Base-by-base conservation (phyloP, 805 yeast genomes). In the Metschnikowia similis region DNA sequence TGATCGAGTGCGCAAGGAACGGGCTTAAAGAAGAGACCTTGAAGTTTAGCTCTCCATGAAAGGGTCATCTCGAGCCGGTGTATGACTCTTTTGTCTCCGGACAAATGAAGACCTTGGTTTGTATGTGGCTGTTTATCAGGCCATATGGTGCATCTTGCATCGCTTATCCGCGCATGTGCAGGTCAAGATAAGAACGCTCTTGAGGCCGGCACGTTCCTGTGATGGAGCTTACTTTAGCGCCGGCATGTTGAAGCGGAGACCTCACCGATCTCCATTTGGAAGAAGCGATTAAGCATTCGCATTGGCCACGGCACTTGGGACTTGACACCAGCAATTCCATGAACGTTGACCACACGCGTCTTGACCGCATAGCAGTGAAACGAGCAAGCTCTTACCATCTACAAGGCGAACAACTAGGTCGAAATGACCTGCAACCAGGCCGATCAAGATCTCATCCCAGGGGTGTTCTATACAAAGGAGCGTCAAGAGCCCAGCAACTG, bases 1-100 rank as follows among this genome's bases (percentile, higher is more conserved):
- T 80, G 48, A 63, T 80, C 13, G 75, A 75, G 21, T 71, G 72
- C 53, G 80, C 81, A 3, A 65, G 66, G 14, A 62, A 63, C 36
- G 79, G 77, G 6, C 56, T 80, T 27, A 60, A 60, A 10, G 73
- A 72, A 43, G 69, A 70, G 1, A 52, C 60, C 10, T 54, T 70
- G 42, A 54, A 52, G 48, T 61, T 64, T 14, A 21, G 31, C 13
- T 32, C 45, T 8, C 45, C 45, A 31, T 41, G 34, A 30, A 31
- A 9, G 14, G 31, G 8, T 10, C 8, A 5, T 21, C 3, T 21
- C 21, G 4, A 21, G 21, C 21, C 21, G 21, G 1, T 4, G 21
- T 21, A 21, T 21, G 21, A 21, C 21, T 4, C 21, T 21, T 21
- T 5, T 21, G 21, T 21, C 21, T 21, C 21, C 35, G 13, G 16